A percentile compares a stretch with the other conserved stretches of the same genome.
phyloP scores from a whole-genome alignment of 495 filamentous ascomycete species.

The Durotheca rogersii region DNA sequence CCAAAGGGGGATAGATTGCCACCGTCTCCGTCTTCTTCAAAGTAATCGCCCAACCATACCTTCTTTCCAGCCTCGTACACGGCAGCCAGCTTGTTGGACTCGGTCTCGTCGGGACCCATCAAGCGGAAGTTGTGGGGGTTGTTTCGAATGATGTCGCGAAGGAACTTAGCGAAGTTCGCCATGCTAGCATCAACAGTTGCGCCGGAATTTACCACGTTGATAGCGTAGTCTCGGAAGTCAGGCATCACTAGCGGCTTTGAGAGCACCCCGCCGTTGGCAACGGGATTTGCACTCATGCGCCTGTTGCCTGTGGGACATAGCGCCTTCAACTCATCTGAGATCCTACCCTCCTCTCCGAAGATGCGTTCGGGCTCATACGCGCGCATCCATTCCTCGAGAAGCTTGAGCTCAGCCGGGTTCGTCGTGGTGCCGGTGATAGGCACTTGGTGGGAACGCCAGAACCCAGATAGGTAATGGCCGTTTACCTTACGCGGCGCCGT shows the following conservation, averaged over 20 bases:
- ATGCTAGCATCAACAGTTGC: slow-evolving; percentile 57
- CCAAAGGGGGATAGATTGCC: slow-evolving; percentile 64
- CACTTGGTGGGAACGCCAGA: slow-evolving; percentile 73
- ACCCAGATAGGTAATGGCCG: slow-evolving; percentile 64
- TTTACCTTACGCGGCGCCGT: slow-evolving; percentile 65
- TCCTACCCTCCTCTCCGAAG: slow-evolving; percentile 58
- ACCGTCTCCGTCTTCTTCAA: slow-evolving; percentile 67
- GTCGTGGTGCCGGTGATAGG: slow-evolving; percentile 63
- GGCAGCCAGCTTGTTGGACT: slow-evolving; percentile 69
- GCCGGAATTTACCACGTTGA: slow-evolving; percentile 56
- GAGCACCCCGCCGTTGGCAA: slow-evolving; percentile 66
- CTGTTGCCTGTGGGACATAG: slow-evolving; percentile 61
- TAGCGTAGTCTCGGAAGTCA: slow-evolving; percentile 62
- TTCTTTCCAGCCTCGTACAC: slow-evolving; percentile 72
- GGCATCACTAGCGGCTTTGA: slow-evolving; percentile 63
- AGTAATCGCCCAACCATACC: slow-evolving; percentile 73
- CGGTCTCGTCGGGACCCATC: slow-evolving; percentile 74
- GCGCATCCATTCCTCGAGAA: slow-evolving; percentile 69
- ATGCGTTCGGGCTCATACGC: slow-evolving; percentile 66
- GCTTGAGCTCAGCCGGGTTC: slow-evolving; percentile 60
- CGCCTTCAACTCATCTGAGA: slow-evolving; percentile 59
- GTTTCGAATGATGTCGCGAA: slow-evolving; percentile 60
- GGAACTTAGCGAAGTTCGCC: slow-evolving; percentile 62
- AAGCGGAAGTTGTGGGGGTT: slow-evolving; percentile 67
- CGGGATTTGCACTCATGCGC: slow-evolving; percentile 71